A percentile compares a stretch with the other conserved stretches of the same genome.
These are phyloP conservation scores for Blepharisma japonicum DNA, from an alignment of 73 alveolate genomes.

Conservation along the genomic window DNA sequence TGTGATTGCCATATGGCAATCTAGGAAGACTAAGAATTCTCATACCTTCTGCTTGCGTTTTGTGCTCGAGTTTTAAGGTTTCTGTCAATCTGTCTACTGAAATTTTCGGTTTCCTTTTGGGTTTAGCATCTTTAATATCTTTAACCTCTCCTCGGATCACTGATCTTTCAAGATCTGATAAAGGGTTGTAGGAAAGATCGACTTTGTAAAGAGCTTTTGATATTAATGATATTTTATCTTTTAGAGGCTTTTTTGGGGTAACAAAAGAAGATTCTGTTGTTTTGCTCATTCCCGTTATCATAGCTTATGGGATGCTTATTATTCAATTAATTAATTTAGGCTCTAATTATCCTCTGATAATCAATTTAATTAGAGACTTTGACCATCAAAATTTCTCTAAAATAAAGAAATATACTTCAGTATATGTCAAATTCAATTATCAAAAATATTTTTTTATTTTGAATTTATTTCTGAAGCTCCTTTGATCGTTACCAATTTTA, in stretches of 20 bases:
- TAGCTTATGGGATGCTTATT: no score
- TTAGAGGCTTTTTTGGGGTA: not conserved
- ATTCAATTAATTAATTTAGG: no score
- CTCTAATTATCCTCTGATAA: no score
- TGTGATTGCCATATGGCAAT: slow-evolving; percentile 27
- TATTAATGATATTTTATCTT: not conserved
- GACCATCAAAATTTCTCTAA: no score
- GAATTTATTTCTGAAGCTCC: no score
- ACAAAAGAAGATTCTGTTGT: no score
- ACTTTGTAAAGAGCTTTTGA: not conserved
- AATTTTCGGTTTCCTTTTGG: not conserved
- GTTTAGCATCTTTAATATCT: not conserved
- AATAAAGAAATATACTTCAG: no score
- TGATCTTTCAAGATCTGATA: not conserved
- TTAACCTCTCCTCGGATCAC: not conserved
- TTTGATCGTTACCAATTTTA: no score
- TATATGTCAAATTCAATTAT: no score
- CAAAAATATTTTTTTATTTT: no score
- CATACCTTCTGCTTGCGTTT: not conserved
- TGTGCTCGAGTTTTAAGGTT: slow-evolving; percentile 2
- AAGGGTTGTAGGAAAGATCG: not conserved
- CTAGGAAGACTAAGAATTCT: slow-evolving; percentile 22
- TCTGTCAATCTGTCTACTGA: not conserved
- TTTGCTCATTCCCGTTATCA: no score
- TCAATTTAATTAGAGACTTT: no score